Percentiles rank a stretch among this genome's conserved stretches.
These are phyloP conservation scores for Saccharomycopsis babjevae DNA, from an alignment of 805 yeast genomes.

Conservation along the genomic window DNA sequence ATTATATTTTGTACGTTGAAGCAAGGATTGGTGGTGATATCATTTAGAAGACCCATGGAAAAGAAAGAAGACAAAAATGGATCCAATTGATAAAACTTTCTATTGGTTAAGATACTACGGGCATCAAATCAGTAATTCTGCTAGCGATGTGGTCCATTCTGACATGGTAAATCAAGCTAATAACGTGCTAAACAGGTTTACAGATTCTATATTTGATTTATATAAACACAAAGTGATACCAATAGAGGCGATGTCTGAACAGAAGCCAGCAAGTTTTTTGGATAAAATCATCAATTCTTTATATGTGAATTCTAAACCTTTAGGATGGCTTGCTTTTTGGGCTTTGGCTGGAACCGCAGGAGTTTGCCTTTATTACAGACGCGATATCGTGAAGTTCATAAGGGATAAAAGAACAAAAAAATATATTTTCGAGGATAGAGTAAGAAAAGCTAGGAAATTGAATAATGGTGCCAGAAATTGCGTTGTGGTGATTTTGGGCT, in stretches of 20 bases:
- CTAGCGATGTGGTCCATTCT: slow-evolving; percentile 4
- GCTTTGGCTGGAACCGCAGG: slow-evolving; percentile 8
- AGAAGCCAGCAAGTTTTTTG: neutral
- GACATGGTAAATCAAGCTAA: slow-evolving; percentile 6
- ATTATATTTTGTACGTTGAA: neutral
- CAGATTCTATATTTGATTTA: slow-evolving; percentile 10
- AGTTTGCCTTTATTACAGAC: slow-evolving; percentile 2
- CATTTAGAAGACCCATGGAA: neutral
- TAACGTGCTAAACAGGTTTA: slow-evolving; percentile 3
- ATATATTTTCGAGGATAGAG: slow-evolving; percentile 17
- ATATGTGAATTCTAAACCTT: neutral
- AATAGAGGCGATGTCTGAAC: neutral
- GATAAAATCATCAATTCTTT: neutral
- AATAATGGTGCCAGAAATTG: slow-evolving; percentile 66
- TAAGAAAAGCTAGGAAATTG: slow-evolving; percentile 51
- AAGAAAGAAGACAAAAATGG: neutral
- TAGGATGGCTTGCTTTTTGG: slow-evolving; percentile 6
- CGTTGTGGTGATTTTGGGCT: slow-evolving; percentile 65
- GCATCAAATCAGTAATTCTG: neutral
- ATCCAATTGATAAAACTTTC: slow-evolving; percentile 17
- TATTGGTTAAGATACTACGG: slow-evolving; percentile 17
- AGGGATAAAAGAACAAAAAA: slow-evolving; percentile 10
- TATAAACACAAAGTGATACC: slow-evolving; percentile 3
- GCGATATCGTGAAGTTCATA: neutral
- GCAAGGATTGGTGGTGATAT: neutral